phyloP scores from a whole-genome alignment of 140 eudicot species.

The Cichorium intybus region DNA sequence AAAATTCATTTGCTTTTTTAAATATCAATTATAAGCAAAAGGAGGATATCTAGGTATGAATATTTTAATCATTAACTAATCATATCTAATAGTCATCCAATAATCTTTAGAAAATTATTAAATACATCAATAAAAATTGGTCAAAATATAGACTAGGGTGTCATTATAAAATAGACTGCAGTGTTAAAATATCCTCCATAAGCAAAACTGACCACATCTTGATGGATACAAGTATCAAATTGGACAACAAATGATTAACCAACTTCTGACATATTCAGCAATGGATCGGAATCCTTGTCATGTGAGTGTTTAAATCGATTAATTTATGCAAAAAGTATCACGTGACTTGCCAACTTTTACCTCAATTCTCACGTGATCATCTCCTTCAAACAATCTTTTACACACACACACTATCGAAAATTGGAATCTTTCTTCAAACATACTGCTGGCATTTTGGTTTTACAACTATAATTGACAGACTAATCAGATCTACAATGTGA shows the following conservation, averaged over 20 bases:
- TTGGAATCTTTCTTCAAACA: slow-evolving; percentile 8
- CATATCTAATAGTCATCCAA: too few relatives aligned
- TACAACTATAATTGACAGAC: slow-evolving; percentile 30
- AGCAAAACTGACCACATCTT: neutral
- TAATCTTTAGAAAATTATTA: too few relatives aligned
- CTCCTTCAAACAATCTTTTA: slow-evolving; percentile 18
- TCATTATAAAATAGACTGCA: too few relatives aligned
- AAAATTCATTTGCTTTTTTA: neutral
- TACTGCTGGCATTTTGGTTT: slow-evolving; percentile 25
- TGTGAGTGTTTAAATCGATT: slow-evolving; percentile 16
- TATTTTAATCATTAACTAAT: too few relatives aligned
- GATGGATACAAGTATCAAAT: neutral
- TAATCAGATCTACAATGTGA: slow-evolving; percentile 32
- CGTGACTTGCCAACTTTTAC: slow-evolving; percentile 26
- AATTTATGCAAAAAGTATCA: slow-evolving; percentile 18
- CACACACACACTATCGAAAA: slow-evolving; percentile 3
- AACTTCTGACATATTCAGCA: slow-evolving; percentile 23
- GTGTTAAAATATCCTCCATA: too few relatives aligned
- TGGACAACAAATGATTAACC: slow-evolving; percentile 16
- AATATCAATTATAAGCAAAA: too few relatives aligned
- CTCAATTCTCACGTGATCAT: slow-evolving; percentile 30
- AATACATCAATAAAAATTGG: too few relatives aligned
- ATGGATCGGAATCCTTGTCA: slow-evolving; percentile 36
- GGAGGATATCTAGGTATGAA: too few relatives aligned
- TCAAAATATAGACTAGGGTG: too few relatives aligned